These are phyloP conservation scores for Neurospora sp. DNA, from an alignment of 495 filamentous ascomycete genomes.

Conservation along the genomic window DNA sequence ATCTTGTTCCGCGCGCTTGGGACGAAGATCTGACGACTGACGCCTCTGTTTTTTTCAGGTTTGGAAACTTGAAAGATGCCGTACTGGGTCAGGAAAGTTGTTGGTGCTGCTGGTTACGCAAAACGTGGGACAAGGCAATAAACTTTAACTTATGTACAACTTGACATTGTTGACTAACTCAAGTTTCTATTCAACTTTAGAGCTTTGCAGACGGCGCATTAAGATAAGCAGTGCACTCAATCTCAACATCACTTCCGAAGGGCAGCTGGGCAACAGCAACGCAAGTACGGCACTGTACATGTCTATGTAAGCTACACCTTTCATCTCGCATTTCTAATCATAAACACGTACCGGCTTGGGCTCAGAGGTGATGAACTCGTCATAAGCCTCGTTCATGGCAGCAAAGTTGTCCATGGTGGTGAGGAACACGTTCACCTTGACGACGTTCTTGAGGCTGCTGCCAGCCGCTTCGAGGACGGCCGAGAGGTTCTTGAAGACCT, in stretches of 20 bases:
- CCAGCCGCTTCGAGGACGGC: slow-evolving; percentile 52
- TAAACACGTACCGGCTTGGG: slow-evolving; percentile 40
- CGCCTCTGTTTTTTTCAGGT: background rate
- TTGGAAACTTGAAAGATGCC: background rate
- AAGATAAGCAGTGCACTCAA: slow-evolving; percentile 55
- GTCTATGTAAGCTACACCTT: background rate
- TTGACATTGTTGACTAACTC: background rate
- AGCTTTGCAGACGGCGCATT: background rate
- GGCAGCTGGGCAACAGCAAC: slow-evolving; percentile 59
- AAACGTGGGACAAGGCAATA: background rate
- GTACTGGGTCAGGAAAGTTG: background rate
- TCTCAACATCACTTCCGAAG: slow-evolving; percentile 58
- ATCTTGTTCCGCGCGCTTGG: background rate
- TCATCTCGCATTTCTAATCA: background rate
- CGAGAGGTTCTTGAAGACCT: slow-evolving; percentile 50
- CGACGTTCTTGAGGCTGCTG: slow-evolving; percentile 46
- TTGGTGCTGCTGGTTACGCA: background rate
- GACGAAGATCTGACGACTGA: background rate
- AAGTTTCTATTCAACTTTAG: background rate
- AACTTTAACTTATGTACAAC: background rate
- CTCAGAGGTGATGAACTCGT: slow-evolving; percentile 43
- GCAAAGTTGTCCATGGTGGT: slow-evolving; percentile 58
- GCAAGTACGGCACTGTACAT: slow-evolving; percentile 43
- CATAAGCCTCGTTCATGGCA: slow-evolving; percentile 52
- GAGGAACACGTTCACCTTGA: slow-evolving; percentile 61